Conservation (phyloP, 176 grass and related monocot species). For the Aegilops longissima region DNA sequence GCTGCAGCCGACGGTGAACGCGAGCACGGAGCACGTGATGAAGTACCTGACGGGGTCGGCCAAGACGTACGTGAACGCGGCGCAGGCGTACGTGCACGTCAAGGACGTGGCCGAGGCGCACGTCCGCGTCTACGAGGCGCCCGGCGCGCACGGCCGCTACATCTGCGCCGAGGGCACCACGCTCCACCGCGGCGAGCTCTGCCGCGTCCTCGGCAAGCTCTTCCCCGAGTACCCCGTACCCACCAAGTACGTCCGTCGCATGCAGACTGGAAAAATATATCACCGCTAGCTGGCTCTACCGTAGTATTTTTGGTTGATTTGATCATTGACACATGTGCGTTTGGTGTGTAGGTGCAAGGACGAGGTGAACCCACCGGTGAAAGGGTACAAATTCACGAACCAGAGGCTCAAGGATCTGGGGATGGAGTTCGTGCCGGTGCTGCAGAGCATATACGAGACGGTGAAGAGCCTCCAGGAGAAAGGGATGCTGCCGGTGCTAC, state of each 20-base stretch:
- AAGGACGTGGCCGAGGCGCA: conserved; percentile 75
- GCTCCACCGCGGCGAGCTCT: conserved; percentile 69
- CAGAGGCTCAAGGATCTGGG: conserved; percentile 69
- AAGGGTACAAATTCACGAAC: conserved; percentile 70
- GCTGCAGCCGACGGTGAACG: conserved; percentile 68
- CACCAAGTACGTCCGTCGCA: conserved; percentile 33
- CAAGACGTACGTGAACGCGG: conserved; percentile 66
- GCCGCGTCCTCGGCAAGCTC: conserved; percentile 67
- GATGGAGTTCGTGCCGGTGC: conserved; percentile 55
- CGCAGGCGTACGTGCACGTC: conserved; percentile 81
- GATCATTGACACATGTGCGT: not conserved
- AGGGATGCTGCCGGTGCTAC: conserved; percentile 39
- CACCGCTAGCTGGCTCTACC: no score
- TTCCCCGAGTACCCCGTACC: conserved; percentile 86
- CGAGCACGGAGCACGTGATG: conserved; percentile 52
- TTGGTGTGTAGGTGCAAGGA: conserved; percentile 53
- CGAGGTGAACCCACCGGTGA: conserved; percentile 51
- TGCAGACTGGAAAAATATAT: not conserved
- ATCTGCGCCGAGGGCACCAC: conserved; percentile 86
- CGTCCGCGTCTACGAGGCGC: conserved; percentile 55
- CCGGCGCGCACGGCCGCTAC: conserved; percentile 55
- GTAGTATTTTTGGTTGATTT: not conserved
- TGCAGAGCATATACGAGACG: conserved; percentile 47
- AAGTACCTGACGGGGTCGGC: conserved; percentile 75
- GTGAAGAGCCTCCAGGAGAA: conserved; percentile 57